A percentile compares a stretch with the other conserved stretches of the same genome.
Evolutionary conservation across 345 rosid species (phyloP).

Genomic region (Balakata baccata): DNA sequence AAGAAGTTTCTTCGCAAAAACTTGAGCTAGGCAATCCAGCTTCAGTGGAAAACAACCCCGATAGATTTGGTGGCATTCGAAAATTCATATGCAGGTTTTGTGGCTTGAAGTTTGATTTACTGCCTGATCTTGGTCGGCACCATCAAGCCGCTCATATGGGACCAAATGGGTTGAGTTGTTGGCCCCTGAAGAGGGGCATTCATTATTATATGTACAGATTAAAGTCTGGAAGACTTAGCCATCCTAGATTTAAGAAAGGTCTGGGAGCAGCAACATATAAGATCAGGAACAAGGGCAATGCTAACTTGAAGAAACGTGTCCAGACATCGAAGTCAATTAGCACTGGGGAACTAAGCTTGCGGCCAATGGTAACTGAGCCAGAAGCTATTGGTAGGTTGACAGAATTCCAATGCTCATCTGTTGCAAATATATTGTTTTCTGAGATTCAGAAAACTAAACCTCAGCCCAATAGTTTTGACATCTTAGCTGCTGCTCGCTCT

Average conservation of each 20-base stretch:
- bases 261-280: constrained; percentile 72
- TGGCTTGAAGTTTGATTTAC: constrained; percentile 80
- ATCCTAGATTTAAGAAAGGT: constrained; percentile 80
- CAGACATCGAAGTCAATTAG: constrained; percentile 60
- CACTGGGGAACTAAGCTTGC: constrained; percentile 29
- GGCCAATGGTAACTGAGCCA: constrained; percentile 37
- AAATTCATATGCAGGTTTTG: constrained; percentile 84
- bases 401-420: constrained; percentile 59
- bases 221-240: constrained; percentile 93
- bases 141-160: constrained; percentile 99
- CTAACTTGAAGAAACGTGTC: constrained; percentile 68
- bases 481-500: constrained; percentile 69
- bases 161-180: constrained; percentile 45
- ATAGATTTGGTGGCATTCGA: constrained; percentile 42
- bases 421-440: constrained; percentile 68
- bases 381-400: constrained; percentile 47
- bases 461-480: constrained; percentile 79
- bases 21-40: constrained; percentile 38
- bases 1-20: constrained; percentile 35
- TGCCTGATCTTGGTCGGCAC: constrained; percentile 98
- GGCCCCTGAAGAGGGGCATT: constrained; percentile 62
- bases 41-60: constrained; percentile 40
- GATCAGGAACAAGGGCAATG: constrained; percentile 62
- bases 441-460: constrained; percentile 69
- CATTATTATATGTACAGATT: constrained; percentile 66